Conservation (phyloP, 768 basidiomycete genomes). For the Rhodotorula babjevae region DNA sequence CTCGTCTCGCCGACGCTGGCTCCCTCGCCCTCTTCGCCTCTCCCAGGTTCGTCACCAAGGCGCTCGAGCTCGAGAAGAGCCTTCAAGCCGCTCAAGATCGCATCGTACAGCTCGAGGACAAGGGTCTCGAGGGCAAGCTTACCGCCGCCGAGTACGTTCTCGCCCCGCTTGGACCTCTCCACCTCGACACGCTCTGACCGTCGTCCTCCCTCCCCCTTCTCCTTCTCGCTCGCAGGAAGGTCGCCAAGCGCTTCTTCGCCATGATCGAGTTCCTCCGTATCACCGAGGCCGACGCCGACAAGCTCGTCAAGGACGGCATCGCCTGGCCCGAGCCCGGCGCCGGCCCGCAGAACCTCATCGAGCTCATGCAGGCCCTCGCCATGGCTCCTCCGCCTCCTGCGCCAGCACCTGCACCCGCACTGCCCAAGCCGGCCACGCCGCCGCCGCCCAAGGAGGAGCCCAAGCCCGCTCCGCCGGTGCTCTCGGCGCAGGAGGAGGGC, state of each 20-base stretch:
- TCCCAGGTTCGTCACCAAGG: not conserved
- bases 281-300: not conserved
- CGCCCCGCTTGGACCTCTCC: too few species aligned
- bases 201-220: not conserved
- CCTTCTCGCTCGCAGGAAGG: not conserved
- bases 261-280: not conserved
- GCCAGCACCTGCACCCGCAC: not conserved
- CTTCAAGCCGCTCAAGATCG: not conserved
- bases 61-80: not conserved
- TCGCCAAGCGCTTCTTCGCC: not conserved
- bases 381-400: not conserved
- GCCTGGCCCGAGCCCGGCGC: not conserved
- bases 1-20: too few species aligned
- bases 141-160: not conserved
- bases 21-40: too few species aligned
- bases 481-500: not conserved
- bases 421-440: not conserved
- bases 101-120: not conserved
- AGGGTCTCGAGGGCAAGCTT: not conserved
- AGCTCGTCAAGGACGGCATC: not conserved
- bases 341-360: not conserved
- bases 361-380: not conserved
- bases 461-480: not conserved
- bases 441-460: not conserved
- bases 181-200: not conserved